These are phyloP conservation scores for Austroboletus rostrupii DNA, from an alignment of 1,284 basidiomycete species.

Conservation along the genomic window DNA sequence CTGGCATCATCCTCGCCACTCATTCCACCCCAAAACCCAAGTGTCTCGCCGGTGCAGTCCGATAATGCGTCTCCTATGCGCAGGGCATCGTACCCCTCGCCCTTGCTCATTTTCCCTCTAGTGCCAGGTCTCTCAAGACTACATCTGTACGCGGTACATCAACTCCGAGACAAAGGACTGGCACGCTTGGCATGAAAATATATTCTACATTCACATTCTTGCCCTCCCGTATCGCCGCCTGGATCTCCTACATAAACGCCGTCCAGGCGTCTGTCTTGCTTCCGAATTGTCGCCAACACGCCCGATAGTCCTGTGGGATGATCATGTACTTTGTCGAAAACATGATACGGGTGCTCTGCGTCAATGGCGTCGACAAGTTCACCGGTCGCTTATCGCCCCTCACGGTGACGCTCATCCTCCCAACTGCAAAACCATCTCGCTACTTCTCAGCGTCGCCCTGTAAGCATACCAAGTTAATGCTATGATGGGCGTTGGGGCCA, in stretches of 20 bases:
- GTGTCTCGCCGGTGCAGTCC: too few relatives aligned
- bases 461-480: conserved; percentile 25
- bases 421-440: conserved; percentile 83
- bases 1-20: conserved; percentile 82
- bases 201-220: conserved; percentile 85
- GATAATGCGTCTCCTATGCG: too few relatives aligned
- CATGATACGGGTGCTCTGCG: conserved; percentile 85
- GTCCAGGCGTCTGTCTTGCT: conserved; percentile 34
- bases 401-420: conserved; percentile 85
- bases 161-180: too few relatives aligned
- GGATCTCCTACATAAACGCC: conserved; percentile 43
- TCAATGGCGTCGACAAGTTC: conserved; percentile 86
- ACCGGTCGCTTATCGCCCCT: conserved; percentile 76
- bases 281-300: conserved; percentile 10
- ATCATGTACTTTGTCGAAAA: conserved; percentile 71
- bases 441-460: conserved; percentile 69
- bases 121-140: conserved; percentile 87
- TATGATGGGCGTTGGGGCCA: conserved; percentile 65
- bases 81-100: conserved; percentile 13
- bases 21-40: conserved; percentile 57
- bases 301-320: conserved; percentile 34
- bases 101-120: conserved; percentile 76
- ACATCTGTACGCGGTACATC: conserved; percentile 72
- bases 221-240: conserved; percentile 59
- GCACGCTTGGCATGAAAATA: conserved; percentile 79